Conservation (phyloP, 2,329 filamentous ascomycete genomes). For the Verticillium tricorpus region DNA sequence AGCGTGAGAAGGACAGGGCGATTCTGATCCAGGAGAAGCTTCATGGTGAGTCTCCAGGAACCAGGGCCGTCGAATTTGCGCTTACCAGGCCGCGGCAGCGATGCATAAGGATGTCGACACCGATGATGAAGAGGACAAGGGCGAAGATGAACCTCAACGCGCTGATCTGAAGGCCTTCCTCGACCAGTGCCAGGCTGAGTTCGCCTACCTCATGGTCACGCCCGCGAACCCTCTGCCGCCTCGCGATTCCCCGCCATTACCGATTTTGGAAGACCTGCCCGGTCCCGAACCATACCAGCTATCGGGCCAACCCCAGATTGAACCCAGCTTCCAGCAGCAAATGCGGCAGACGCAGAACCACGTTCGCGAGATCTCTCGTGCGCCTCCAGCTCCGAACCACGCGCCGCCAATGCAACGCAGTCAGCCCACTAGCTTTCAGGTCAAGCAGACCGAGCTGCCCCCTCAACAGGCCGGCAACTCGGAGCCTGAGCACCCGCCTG, state of each 20-base stretch:
- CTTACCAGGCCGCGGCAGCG: background rate
- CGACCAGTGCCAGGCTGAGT: slow-evolving; percentile 61
- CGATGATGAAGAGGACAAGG: slow-evolving; percentile 38
- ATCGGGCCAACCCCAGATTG: slow-evolving; percentile 35
- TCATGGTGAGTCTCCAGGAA: slow-evolving; percentile 10
- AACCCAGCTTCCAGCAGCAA: slow-evolving; percentile 33
- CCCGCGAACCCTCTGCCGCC: slow-evolving; percentile 62
- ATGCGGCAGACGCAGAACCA: slow-evolving; percentile 53
- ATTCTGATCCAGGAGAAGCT: slow-evolving; percentile 53
- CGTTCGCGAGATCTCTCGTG: slow-evolving; percentile 45
- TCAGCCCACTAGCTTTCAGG: slow-evolving; percentile 24
- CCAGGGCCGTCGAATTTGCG: background rate
- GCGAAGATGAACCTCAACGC: slow-evolving; percentile 46
- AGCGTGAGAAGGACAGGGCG: slow-evolving; percentile 47
- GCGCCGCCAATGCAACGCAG: slow-evolving; percentile 48
- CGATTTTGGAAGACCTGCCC: slow-evolving; percentile 54
- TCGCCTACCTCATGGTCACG: slow-evolving; percentile 64
- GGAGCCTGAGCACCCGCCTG: slow-evolving; percentile 45
- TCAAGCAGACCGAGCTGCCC: slow-evolving; percentile 34
- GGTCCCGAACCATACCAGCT: slow-evolving; percentile 49
- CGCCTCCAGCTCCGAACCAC: slow-evolving; percentile 51
- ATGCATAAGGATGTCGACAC: slow-evolving; percentile 22
- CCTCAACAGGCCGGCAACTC: slow-evolving; percentile 47
- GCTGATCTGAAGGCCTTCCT: slow-evolving; percentile 56
- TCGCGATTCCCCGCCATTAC: slow-evolving; percentile 56